These are phyloP conservation scores for Capsicum baccatum DNA, from an alignment of 257 asterid species.

Conservation along the genomic window DNA sequence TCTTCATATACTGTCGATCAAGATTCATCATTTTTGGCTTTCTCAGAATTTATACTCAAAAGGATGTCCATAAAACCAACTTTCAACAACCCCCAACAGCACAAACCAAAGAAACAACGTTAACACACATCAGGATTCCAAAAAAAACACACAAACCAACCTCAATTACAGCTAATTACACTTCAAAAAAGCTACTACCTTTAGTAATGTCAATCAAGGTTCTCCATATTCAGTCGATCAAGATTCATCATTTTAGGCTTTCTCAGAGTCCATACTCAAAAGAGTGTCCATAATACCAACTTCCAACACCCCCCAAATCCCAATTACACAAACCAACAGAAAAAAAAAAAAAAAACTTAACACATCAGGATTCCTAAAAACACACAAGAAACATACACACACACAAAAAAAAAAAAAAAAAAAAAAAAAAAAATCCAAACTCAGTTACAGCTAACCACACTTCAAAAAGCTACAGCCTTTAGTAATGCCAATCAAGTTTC, in stretches of 20 bases:
- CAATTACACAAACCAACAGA: background rate
- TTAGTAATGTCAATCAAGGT: no score
- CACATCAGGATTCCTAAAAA: background rate
- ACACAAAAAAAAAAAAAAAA: background rate
- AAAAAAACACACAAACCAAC: background rate
- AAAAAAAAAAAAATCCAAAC: background rate
- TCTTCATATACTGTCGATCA: background rate
- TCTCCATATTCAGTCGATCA: background rate
- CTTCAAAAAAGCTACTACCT: no score
- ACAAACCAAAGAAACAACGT: background rate
- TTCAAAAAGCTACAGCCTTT: no score
- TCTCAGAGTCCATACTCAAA: background rate
- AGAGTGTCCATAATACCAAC: background rate
- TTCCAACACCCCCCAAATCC: background rate
- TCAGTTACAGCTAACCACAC: background rate
- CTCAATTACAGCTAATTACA: background rate
- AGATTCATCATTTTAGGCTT: background rate
- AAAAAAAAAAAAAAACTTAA: background rate
- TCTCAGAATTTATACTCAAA: background rate
- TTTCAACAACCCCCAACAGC: background rate
- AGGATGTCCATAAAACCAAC: background rate
- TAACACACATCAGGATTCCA: background rate
- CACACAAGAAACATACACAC: background rate
- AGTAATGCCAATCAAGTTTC: no score
- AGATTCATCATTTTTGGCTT: background rate